Percentiles rank a stretch among this genome's conserved stretches.
Conservation (phyloP, 2,329 filamentous ascomycete species). For the Clarireedia sp. region DNA sequence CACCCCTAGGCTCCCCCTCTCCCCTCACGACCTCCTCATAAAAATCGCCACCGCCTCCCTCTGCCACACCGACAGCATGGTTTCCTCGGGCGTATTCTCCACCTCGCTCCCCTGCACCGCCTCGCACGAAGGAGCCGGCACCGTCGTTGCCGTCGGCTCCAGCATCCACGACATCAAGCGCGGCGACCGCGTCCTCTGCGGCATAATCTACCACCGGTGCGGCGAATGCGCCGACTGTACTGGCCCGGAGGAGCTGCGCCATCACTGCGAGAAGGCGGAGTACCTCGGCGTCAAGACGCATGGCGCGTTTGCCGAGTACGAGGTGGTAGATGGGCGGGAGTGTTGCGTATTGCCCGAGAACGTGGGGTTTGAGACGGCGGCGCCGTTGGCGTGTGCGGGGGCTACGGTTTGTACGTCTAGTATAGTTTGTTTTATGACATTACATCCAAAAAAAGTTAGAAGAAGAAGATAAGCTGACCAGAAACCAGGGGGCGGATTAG, state of each 20-base stretch:
- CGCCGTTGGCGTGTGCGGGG: conserved; percentile 49
- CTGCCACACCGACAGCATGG: conserved; percentile 56
- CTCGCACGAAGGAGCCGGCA: conserved; percentile 32
- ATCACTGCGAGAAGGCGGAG: conserved; percentile 44
- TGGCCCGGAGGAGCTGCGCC: conserved; percentile 39
- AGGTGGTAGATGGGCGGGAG: conserved; percentile 39
- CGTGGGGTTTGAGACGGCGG: conserved; percentile 42
- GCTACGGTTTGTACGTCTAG: conserved; percentile 28
- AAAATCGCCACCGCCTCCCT: conserved; percentile 48
- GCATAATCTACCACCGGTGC: conserved; percentile 45
- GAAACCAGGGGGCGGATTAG: conserved; percentile 27
- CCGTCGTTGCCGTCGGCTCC: conserved; percentile 28
- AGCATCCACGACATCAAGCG: conserved; percentile 25
- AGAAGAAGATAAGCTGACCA: too few species aligned
- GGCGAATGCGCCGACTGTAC: conserved; percentile 44
- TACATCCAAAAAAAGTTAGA: too few species aligned
- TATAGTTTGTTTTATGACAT: background rate
- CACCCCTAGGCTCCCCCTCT: conserved; percentile 37
- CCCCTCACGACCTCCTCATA: conserved; percentile 46
- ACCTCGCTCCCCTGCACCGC: conserved; percentile 43
- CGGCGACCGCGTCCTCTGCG: conserved; percentile 43
- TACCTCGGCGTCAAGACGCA: conserved; percentile 42
- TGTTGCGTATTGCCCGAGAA: conserved; percentile 40
- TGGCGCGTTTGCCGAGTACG: conserved; percentile 51
- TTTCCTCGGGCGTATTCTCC: conserved; percentile 40